A percentile compares a stretch with the other conserved stretches of the same genome.
These are phyloP conservation scores for Russula virescens DNA, from an alignment of 768 basidiomycete genomes.

Conservation along the genomic window DNA sequence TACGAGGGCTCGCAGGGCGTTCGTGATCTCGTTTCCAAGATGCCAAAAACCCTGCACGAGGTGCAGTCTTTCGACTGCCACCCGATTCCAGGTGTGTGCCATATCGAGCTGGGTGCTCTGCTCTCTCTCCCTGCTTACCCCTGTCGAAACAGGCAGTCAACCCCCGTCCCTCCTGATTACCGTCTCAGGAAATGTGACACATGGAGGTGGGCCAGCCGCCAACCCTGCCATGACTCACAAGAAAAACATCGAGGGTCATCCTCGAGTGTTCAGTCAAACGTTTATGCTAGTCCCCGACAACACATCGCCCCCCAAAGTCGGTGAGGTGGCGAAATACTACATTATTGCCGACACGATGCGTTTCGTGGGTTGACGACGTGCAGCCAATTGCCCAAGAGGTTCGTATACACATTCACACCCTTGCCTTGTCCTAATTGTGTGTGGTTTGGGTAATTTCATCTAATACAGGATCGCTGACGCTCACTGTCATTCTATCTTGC, in stretches of 20 bases:
- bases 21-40: constrained; percentile 56
- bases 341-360: constrained; percentile 72
- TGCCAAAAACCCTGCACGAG: constrained; percentile 79
- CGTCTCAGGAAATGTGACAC: constrained; percentile 74
- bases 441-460: not conserved
- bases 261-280: constrained; percentile 82
- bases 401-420: not conserved
- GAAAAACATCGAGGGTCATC: constrained; percentile 57
- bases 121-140: no score
- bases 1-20: constrained; percentile 69
- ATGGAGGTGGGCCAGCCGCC: constrained; percentile 54
- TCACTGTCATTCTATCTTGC: not conserved
- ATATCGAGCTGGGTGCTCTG: no score
- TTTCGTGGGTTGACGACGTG: constrained; percentile 58
- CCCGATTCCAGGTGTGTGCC: constrained; percentile 71
- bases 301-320: constrained; percentile 55
- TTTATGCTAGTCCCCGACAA: constrained; percentile 81
- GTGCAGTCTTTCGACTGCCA: constrained; percentile 87
- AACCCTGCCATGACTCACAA: constrained; percentile 50
- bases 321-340: constrained; percentile 78
- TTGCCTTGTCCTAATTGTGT: not conserved
- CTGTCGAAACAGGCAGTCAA: constrained; percentile 50
- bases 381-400: not conserved
- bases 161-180: constrained; percentile 76
- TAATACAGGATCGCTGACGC: not conserved